A percentile compares a stretch with the other conserved stretches of the same genome.
Conservation (phyloP, 768 basidiomycete species). For the Rhizopogon vesiculosus region DNA sequence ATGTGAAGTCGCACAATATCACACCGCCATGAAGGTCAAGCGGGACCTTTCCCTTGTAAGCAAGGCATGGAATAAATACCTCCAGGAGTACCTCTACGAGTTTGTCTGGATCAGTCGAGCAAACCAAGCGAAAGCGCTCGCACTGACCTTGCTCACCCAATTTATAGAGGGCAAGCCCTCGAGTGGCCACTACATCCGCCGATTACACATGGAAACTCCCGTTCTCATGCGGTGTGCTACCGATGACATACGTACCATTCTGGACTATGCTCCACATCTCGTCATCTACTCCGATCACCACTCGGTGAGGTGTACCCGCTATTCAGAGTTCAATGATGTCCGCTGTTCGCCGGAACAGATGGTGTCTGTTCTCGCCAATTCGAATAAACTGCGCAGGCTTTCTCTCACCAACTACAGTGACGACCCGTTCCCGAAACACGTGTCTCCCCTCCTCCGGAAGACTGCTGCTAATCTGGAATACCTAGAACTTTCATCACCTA, state of each 20-base stretch:
- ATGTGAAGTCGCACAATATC: slow-evolving; percentile 41
- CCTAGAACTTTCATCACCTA: slow-evolving; percentile 61
- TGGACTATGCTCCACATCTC: slow-evolving; percentile 58
- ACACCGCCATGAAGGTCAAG: slow-evolving; percentile 44
- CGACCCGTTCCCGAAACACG: slow-evolving; percentile 48
- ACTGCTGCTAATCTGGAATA: slow-evolving; percentile 56
- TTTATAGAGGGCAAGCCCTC: slow-evolving; percentile 31
- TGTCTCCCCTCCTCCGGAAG: slow-evolving; percentile 48
- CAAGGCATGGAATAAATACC: slow-evolving; percentile 48
- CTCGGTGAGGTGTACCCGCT: slow-evolving; percentile 53
- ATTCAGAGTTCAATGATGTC: slow-evolving; percentile 39
- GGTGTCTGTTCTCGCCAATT: slow-evolving; percentile 53
- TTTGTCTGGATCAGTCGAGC: slow-evolving; percentile 65
- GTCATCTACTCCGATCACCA: slow-evolving; percentile 60
- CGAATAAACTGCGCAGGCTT: slow-evolving; percentile 49
- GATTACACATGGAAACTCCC: slow-evolving; percentile 69
- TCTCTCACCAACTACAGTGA: slow-evolving; percentile 76
- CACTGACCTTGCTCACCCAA: slow-evolving; percentile 38
- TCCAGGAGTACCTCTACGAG: slow-evolving; percentile 57
- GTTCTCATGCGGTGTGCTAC: slow-evolving; percentile 59
- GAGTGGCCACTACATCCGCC: slow-evolving; percentile 50
- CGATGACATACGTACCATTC: slow-evolving; percentile 60
- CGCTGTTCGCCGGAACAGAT: slow-evolving; percentile 52
- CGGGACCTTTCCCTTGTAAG: slow-evolving; percentile 48
- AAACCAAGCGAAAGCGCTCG: slow-evolving; percentile 43